Percentiles rank a stretch among this genome's conserved stretches.
phyloP scores from a whole-genome alignment of 2,329 filamentous ascomycete genomes.

The Dryadomyces quercus-mongolicae region DNA sequence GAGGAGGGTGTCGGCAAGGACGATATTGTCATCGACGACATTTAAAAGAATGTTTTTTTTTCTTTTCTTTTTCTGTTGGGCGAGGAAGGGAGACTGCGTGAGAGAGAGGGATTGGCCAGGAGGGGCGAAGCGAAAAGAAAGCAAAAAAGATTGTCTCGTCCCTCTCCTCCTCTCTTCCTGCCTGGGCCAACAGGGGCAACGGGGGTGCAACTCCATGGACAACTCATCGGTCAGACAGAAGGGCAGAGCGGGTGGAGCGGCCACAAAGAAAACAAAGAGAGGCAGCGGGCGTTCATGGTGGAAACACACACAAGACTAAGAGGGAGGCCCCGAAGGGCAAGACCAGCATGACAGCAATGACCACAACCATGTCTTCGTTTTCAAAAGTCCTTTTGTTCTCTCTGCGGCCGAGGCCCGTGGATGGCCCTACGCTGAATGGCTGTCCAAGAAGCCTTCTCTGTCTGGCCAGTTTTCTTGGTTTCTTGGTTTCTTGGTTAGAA shows the following conservation, averaged over 20 bases:
- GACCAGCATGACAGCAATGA: neutral
- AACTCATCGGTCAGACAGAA: neutral
- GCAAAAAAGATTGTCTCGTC: neutral
- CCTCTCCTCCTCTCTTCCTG: neutral
- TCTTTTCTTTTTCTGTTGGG: too few relatives aligned
- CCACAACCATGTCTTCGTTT: neutral
- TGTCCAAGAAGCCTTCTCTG: too few relatives aligned
- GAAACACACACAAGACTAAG: too few relatives aligned
- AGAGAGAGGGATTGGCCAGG: too few relatives aligned
- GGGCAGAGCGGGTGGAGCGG: neutral
- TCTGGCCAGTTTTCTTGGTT: neutral
- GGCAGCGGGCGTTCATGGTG: neutral
- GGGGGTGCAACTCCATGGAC: conserved; percentile 1
- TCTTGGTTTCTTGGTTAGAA: neutral
- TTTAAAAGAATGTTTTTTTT: conserved; percentile 40
- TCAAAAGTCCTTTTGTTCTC: neutral
- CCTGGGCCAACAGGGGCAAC: neutral
- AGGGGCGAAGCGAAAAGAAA: neutral
- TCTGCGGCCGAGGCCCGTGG: too few relatives aligned
- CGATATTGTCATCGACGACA: conserved; percentile 83
- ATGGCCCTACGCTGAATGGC: too few relatives aligned
- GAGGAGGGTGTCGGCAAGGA: conserved; percentile 40
- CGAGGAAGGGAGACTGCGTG: too few relatives aligned
- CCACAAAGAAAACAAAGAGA: too few relatives aligned
- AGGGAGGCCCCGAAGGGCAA: neutral